Conservation (phyloP, 2,329 filamentous ascomycete genomes). For the Coniella vitis region DNA sequence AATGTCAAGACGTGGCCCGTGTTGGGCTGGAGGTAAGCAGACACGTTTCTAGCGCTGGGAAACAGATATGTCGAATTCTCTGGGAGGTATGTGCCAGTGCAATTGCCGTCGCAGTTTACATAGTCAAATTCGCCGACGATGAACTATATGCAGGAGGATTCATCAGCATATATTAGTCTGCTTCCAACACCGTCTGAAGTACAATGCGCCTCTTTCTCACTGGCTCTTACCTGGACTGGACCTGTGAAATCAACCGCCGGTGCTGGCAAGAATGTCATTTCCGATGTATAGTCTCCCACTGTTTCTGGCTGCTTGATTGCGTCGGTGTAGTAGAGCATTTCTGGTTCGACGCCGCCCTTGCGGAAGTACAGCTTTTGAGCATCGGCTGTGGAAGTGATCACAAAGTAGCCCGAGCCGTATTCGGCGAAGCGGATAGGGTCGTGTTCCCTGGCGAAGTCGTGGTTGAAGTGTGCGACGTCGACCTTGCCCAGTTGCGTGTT, state of each 20-base stretch:
- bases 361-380: constrained; percentile 29
- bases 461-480: constrained; percentile 17
- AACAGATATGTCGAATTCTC: too few species aligned
- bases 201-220: not conserved
- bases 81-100: constrained; percentile 18
- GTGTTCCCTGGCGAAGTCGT: constrained; percentile 18
- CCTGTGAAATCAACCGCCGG: constrained; percentile 24
- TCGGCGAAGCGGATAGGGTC: constrained; percentile 18
- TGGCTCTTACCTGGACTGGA: constrained; percentile 19
- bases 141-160: constrained; percentile 16
- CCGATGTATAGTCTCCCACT: constrained; percentile 25
- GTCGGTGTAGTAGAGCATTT: constrained; percentile 24
- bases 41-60: constrained; percentile 23
- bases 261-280: constrained; percentile 15
- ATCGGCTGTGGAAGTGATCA: constrained; percentile 18
- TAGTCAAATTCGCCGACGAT: constrained; percentile 28
- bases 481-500: constrained; percentile 12
- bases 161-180: not conserved
- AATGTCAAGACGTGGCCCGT: constrained; percentile 30
- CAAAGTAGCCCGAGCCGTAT: constrained; percentile 20
- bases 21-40: constrained; percentile 27
- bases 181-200: not conserved
- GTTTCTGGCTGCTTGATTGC: constrained; percentile 27
- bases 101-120: constrained; percentile 30
- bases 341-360: constrained; percentile 23